Evolutionary conservation across 2,329 filamentous ascomycete genomes (phyloP), one percentile per base, ranked within the genome.

Genomic region (Colletotrichum sp.): DNA sequence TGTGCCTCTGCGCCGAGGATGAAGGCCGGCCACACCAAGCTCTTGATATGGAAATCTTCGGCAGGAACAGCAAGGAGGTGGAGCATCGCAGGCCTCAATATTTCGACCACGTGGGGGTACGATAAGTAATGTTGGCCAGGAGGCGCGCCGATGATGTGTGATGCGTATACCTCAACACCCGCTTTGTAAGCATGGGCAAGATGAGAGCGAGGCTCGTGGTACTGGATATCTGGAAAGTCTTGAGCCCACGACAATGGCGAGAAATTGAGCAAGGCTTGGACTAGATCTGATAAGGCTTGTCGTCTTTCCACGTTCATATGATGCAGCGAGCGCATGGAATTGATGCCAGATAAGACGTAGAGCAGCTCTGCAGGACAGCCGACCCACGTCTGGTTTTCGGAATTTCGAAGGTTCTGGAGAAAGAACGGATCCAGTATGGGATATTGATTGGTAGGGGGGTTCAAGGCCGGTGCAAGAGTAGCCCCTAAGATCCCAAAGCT

Each of bases 21-120:
- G 22, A 75, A 75, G 4, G 68, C 69, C 19, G 68, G 72, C 72
- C 72, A 75, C 29, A 75, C 68, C 22, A 75, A 44, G n/a, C 72
- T 75, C 30, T 75, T 75, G 11, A 75, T 70, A 36, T 75, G 72
- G 29, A 75, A 67, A 29, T 75, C 72, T 30, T 66, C n/a, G 3
- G 52, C 59, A 12, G 69, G 13, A 11, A 75, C 62, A 15, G 61
- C 57, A 15, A 67, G 29, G 61, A 75, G 57, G 4, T 67, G 72
- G 19, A 72, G 16, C 63, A 75, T 75, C 12, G 69, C 72, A 6
- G 69, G 71, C 32, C 19, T 29, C 16, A 30, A 8, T 25, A 15
- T 57, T 36, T 25, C 62, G 13, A 49, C 19, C 2, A 66, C 16
- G 15, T 66, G 16, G 12, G 19, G 19, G 8, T n/a, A 22, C 22